Evolutionary conservation across 2,329 filamentous ascomycete species (phyloP).

Genomic region (Sporothrix phasma): DNA sequence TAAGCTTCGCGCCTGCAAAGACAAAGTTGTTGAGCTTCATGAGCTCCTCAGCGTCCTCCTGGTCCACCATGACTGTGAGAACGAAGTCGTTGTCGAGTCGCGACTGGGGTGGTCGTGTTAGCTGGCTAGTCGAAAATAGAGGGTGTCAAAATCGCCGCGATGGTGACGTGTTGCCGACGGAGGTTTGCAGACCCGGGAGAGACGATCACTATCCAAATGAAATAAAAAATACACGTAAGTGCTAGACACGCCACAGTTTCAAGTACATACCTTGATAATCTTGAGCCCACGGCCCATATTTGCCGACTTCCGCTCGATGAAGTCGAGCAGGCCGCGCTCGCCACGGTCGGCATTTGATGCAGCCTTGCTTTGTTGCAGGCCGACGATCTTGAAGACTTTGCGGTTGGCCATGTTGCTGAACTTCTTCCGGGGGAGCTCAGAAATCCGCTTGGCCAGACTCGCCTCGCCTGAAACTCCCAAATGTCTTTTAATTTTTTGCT

Average conservation of each 20-base stretch:
- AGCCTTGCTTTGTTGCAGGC: slow-evolving; percentile 60
- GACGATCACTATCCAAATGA: not conserved
- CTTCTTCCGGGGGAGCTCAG: slow-evolving; percentile 20
- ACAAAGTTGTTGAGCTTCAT: slow-evolving; percentile 57
- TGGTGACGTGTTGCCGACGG: not conserved
- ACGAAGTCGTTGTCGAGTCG: slow-evolving; percentile 53
- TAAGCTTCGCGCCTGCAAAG: slow-evolving; percentile 57
- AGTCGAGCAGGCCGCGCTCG: slow-evolving; percentile 52
- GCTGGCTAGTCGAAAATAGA: slow-evolving; percentile 46
- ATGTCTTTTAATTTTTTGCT: slow-evolving; percentile 23
- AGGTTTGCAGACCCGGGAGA: not conserved
- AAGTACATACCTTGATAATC: slow-evolving; percentile 67
- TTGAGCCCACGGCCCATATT: slow-evolving; percentile 47
- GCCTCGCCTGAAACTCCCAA: slow-evolving; percentile 24
- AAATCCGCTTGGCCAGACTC: slow-evolving; percentile 21
- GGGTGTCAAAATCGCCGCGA: not conserved
- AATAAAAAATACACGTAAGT: slow-evolving; percentile 1
- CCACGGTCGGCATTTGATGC: slow-evolving; percentile 57
- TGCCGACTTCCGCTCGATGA: slow-evolving; percentile 61
- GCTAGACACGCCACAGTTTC: not conserved
- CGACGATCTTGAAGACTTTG: slow-evolving; percentile 42
- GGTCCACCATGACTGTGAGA: slow-evolving; percentile 56
- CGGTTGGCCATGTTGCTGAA: slow-evolving; percentile 23
- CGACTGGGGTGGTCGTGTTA: slow-evolving; percentile 57
- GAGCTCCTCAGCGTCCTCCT: slow-evolving; percentile 54